phyloP scores from a whole-genome alignment of 2,329 filamentous ascomycete species.

The Pyrenophora tritici-repentis region DNA sequence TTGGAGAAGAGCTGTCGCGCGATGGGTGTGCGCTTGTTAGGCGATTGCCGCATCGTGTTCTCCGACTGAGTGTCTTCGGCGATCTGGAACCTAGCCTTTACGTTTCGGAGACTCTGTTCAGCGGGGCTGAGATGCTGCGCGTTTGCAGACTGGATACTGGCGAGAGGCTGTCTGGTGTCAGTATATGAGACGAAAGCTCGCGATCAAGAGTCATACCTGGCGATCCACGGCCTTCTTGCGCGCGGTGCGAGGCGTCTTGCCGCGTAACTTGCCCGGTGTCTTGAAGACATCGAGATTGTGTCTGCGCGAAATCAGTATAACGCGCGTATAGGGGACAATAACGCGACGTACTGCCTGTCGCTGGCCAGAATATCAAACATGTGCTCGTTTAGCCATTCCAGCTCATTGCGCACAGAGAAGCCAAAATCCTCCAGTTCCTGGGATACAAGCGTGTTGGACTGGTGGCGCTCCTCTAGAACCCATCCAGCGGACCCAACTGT shows the following conservation, averaged over 20 bases:
- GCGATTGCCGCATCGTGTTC: conserved; percentile 36
- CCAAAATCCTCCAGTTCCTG: conserved; percentile 91
- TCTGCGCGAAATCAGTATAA: conserved; percentile 55
- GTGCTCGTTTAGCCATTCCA: conserved; percentile 98
- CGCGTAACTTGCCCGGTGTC: conserved; percentile 80
- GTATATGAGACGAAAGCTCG: conserved; percentile 35
- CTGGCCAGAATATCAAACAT: conserved; percentile 92
- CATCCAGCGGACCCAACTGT: conserved; percentile 82
- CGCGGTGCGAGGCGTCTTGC: conserved; percentile 76
- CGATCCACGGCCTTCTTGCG: conserved; percentile 66
- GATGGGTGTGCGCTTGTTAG: conserved; percentile 32
- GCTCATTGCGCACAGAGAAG: conserved; percentile 88
- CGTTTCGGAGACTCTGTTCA: conserved; percentile 55
- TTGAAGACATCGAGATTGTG: conserved; percentile 97
- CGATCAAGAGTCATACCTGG: conserved; percentile 65
- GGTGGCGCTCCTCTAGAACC: conserved; percentile 82
- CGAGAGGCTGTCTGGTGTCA: conserved; percentile 51
- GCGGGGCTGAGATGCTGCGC: conserved; percentile 58
- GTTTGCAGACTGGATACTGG: conserved; percentile 55
- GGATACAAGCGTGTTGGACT: conserved; percentile 74
- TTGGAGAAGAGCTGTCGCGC: conserved; percentile 38
- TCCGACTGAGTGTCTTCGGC: conserved; percentile 57
- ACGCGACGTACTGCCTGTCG: conserved; percentile 75
- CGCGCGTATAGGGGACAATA: conserved; percentile 5
- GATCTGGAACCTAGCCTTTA: conserved; percentile 64